These are phyloP conservation scores for Asterella californica DNA, from an alignment of 225 moss, liverwort and hornwort genomes.

Conservation along the genomic window DNA sequence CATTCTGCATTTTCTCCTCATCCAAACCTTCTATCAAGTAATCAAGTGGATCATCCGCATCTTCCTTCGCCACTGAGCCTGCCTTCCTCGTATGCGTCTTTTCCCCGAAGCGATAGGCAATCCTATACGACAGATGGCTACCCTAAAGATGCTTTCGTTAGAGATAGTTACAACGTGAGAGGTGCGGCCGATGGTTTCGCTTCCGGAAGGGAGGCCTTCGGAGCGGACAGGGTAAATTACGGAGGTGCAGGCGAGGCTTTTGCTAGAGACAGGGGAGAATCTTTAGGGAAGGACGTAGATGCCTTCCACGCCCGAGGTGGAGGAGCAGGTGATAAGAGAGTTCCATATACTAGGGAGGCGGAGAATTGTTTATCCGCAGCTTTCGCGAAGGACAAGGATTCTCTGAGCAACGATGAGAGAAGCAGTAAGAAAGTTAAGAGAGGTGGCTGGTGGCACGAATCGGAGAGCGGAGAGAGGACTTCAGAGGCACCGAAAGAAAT, in stretches of 20 bases:
- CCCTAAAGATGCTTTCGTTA: slow-evolving; percentile 30
- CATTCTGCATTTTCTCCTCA: slow-evolving; percentile 34
- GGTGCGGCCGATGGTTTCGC: slow-evolving; percentile 1
- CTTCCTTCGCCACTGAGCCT: slow-evolving; percentile 23
- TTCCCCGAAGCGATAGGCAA: slow-evolving; percentile 27
- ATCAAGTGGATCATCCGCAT: slow-evolving; percentile 21
- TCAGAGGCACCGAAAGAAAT: slow-evolving; percentile 25
- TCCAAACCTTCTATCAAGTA: slow-evolving; percentile 22
- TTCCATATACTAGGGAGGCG: slow-evolving; percentile 3
- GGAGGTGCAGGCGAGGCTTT: slow-evolving; percentile 20
- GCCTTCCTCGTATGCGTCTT: slow-evolving; percentile 14
- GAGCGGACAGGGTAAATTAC: slow-evolving; percentile 29
- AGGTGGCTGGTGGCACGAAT: slow-evolving; percentile 37
- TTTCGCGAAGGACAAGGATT: slow-evolving; percentile 6
- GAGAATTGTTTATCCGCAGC: slow-evolving; percentile 9
- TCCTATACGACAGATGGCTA: slow-evolving; percentile 28
- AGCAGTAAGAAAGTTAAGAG: slow-evolving; percentile 42
- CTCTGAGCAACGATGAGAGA: slow-evolving; percentile 33
- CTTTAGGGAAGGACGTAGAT: slow-evolving; percentile 12
- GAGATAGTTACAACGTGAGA: slow-evolving; percentile 21
- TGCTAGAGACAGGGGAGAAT: slow-evolving; percentile 29
- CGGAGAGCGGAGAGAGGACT: slow-evolving; percentile 29
- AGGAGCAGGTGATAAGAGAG: background rate
- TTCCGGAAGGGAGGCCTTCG: slow-evolving; percentile 27
- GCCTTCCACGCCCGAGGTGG: slow-evolving; percentile 10